Evolutionary conservation across 768 basidiomycete species (phyloP), one percentile per base, ranked within the genome.

Genomic region (Mycena galopus): DNA sequence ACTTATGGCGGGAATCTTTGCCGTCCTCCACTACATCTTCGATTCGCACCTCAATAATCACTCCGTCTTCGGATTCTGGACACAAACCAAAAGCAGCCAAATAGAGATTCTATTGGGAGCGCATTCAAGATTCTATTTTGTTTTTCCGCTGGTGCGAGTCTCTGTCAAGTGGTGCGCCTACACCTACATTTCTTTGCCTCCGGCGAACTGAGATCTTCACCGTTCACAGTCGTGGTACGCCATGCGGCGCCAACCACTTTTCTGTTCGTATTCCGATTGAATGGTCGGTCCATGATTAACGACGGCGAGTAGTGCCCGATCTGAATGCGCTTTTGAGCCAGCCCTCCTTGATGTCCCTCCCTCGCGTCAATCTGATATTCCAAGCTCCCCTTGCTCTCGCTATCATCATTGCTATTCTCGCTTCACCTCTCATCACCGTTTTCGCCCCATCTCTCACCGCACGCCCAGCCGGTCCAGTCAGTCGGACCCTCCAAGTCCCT

Each of bases 391-490:
- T 5, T 4, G 25, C 19, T n/a, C 30, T 67, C 25, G 59, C 67
- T 1, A 69, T 69, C 11, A 44, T 32, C 2, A 10, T 17, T 25
- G 23, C 42, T 9, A 33, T 72, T 9, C 65, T 72, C 1, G 39
- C 23, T 19, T 53, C 66, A 29, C 33, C 71, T 7, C 51, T 67
- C 51, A 67, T 67, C 23, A 64, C 65, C 19, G 60, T 72, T 19
- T 58, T 72, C 11, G 70, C 71, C 11, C 71, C 71, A 10, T 72
- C 71, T 14, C 71, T 72, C 27, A 37, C 47, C 16, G 47, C 47
- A 17, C 59, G 44, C 35, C 47, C 55, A 37, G 57, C 39, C 1
- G 11, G 35, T 12, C 21, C 29, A 9, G 30, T 62, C 10, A 21
- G 17, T 29, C 51, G 50, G 21, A 63, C 39, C 2, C 51, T 67